A percentile compares a stretch with the other conserved stretches of the same genome.
phyloP scores from a whole-genome alignment of 352 stramenopile species.

The Pythium plurisporium region DNA sequence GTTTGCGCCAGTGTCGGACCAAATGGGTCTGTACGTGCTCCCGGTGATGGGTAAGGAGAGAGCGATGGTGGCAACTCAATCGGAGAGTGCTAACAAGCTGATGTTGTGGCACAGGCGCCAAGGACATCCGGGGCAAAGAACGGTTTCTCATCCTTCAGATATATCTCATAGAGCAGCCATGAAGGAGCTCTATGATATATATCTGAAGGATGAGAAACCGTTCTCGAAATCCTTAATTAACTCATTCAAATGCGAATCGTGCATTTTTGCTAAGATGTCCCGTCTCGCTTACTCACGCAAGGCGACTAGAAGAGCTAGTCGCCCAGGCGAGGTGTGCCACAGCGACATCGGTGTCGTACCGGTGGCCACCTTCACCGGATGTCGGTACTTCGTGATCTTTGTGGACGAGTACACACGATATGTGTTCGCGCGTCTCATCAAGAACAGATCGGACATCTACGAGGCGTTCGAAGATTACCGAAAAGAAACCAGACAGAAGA shows the following conservation, averaged over 20 bases:
- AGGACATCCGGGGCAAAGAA: constrained; percentile 12
- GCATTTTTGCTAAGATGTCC: constrained; percentile 11
- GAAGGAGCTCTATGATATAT: constrained; percentile 13
- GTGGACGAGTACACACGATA: constrained; percentile 19
- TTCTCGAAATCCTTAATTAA: constrained; percentile 12
- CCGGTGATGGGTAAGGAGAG: constrained; percentile 3
- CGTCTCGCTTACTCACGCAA: constrained; percentile 6
- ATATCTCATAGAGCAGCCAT: too few species aligned
- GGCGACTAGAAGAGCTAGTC: constrained; percentile 4
- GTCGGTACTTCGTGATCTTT: constrained; percentile 16
- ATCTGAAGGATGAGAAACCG: constrained; percentile 7
- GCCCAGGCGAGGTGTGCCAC: constrained; percentile 8
- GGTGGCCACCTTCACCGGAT: constrained; percentile 8
- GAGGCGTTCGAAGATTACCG: constrained; percentile 8
- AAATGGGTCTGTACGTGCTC: constrained; percentile 15
- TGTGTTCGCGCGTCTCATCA: constrained; percentile 4
- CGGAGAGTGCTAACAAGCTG: constrained; percentile 7
- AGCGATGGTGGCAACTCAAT: constrained; percentile 7
- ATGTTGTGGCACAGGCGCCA: constrained; percentile 13
- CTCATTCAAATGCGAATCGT: constrained; percentile 11
- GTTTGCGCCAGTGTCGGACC: constrained; percentile 2
- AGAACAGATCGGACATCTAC: constrained; percentile 1
- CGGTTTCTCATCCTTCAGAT: too few species aligned
- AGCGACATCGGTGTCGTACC: constrained; percentile 18
- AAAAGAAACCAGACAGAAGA: background rate